Evolutionary conservation across 2,329 filamentous ascomycete species (phyloP).

Genomic region (Colletotrichum camelliae): DNA sequence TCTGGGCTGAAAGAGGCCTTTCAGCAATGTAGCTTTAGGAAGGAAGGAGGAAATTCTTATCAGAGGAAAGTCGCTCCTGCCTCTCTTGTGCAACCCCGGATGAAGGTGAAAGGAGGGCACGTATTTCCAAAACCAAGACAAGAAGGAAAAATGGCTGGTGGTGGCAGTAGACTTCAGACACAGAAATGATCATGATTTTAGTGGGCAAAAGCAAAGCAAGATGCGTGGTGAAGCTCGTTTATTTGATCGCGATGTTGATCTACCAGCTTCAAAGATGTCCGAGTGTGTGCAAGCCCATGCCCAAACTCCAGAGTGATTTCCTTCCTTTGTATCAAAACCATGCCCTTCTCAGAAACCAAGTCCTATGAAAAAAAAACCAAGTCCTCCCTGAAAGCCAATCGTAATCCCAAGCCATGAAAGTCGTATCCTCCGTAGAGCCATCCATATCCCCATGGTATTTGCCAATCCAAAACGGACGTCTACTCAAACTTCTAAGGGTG

Average conservation of each 20-base stretch:
- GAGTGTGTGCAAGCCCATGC: neutral
- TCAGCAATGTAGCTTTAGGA: neutral
- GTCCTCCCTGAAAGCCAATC: neutral
- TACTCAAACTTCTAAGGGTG: neutral
- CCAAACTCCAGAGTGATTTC: neutral
- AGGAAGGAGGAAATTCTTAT: neutral
- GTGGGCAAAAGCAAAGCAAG: neutral
- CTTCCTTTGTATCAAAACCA: neutral
- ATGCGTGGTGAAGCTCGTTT: neutral
- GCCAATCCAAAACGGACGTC: neutral
- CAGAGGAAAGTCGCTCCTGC: neutral
- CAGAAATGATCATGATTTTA: neutral
- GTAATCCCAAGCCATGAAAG: neutral
- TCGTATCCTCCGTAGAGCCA: neutral
- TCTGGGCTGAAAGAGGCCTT: neutral
- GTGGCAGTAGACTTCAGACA: neutral
- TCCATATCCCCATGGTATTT: neutral
- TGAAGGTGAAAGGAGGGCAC: neutral
- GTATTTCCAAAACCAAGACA: neutral
- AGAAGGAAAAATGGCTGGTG: neutral
- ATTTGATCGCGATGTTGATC: neutral
- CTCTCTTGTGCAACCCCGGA: neutral
- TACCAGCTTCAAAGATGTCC: neutral
- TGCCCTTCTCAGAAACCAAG: neutral
- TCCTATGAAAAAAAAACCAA: neutral